Percentiles rank a stretch among this genome's conserved stretches.
phyloP scores from a whole-genome alignment of 495 filamentous ascomycete genomes.

The Beverwykella pulmonaria region DNA sequence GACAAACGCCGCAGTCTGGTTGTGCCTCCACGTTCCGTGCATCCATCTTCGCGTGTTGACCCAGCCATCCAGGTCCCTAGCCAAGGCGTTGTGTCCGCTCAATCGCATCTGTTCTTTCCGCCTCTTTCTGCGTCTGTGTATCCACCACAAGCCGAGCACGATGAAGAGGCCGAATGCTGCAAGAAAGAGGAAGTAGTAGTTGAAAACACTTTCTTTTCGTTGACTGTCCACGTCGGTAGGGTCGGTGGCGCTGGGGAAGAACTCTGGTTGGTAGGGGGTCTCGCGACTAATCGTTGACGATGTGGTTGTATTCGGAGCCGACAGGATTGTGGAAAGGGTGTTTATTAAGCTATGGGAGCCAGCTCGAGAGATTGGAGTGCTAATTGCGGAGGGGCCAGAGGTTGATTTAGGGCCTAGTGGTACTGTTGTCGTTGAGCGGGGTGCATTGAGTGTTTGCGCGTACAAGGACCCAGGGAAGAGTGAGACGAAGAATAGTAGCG shows the following conservation, averaged over 20 bases:
- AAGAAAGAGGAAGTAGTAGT: conserved; percentile 51
- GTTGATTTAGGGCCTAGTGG: neutral
- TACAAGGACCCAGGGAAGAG: neutral
- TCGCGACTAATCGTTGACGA: neutral
- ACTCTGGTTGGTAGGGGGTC: neutral
- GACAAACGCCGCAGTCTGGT: conserved; percentile 11
- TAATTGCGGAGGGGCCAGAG: conserved; percentile 6
- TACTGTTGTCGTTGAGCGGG: neutral
- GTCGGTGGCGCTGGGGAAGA: conserved; percentile 10
- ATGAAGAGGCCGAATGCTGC: conserved; percentile 41
- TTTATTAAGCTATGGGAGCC: conserved; percentile 4
- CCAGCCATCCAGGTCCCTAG: conserved; percentile 46
- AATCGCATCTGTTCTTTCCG: conserved; percentile 32
- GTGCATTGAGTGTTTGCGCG: conserved; percentile 8
- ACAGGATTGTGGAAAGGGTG: conserved; percentile 17
- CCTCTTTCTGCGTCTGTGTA: conserved; percentile 39
- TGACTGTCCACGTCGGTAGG: neutral
- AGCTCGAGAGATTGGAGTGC: neutral
- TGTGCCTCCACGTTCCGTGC: conserved; percentile 39
- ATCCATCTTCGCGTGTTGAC: conserved; percentile 39
- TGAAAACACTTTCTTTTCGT: conserved; percentile 35
- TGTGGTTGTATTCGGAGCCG: neutral
- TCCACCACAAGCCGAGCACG: conserved; percentile 33
- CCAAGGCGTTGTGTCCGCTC: conserved; percentile 42
- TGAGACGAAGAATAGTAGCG: conserved; percentile 15